Evolutionary conservation across 2,329 filamentous ascomycete genomes (phyloP), one percentile per base, ranked within the genome.

Genomic region (Xylariaceae sp.): DNA sequence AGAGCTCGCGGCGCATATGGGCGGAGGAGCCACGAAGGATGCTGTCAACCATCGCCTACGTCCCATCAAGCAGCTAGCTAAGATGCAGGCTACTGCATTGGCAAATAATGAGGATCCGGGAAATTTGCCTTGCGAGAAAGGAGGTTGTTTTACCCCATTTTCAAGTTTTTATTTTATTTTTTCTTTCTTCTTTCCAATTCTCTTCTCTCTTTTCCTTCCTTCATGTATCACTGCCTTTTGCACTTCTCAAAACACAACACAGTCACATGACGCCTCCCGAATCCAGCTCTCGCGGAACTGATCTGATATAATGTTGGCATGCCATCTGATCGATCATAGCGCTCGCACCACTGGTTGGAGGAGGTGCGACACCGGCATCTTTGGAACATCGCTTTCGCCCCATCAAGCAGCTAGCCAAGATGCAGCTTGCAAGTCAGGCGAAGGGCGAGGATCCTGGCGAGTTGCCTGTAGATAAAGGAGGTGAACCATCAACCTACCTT

Each of bases 341-440:
- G 4, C 30, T 52, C 13, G 44, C 44, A 4, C 19, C 9, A 3
- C 38, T 43, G n/a, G 40, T 46, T n/a, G 49, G 72, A 44, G 71
- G 68, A n/a, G 73, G 76, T 52, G 63, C 68, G 57, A 71, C 71
- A 17, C 62, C 64, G 32, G 59, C 66, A 44, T 67, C 67, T 19
- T 58, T 77, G 22, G 69, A 76, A 49, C 75, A 78, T 53, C 72
- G 72, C 38, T 73, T 77, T 51, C 69, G 74, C 38, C 64, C 66
- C 11, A 55, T 76, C 39, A 66, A 65, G 34, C 64, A 68, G 29
- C 64, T 73, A 31, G 65, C 62, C 3, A 47, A 64, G 30, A 58
- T 67, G 22, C 44, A 42, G 24, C 11, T 34, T 35, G 36, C 22
- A 18, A 24, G 31, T 26, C 32, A 34, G 16, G 26, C 39, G 3